phyloP scores from a whole-genome alignment of 768 basidiomycete genomes.

The Auricularia cornea region DNA sequence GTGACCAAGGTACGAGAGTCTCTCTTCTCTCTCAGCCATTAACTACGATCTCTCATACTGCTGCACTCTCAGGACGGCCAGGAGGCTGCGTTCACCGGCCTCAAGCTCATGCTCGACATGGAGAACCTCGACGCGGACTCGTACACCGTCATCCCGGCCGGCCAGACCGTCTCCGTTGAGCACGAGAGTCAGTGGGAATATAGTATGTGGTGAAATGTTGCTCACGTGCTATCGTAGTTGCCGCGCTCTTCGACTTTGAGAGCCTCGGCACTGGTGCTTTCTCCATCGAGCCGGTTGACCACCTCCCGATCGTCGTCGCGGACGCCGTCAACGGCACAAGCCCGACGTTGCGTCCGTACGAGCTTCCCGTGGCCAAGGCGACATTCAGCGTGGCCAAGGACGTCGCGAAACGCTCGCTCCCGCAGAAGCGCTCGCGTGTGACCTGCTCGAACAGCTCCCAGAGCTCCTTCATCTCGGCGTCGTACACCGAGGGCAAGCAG shows the following conservation, averaged over 20 bases:
- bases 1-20: constrained; percentile 23
- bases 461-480: constrained; percentile 34
- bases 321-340: constrained; percentile 4
- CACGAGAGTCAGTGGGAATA: constrained; percentile 26
- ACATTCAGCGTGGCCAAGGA: constrained; percentile 30
- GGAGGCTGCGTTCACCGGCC: constrained; percentile 34
- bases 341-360: constrained; percentile 14
- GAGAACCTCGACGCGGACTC: constrained; percentile 31
- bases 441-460: constrained; percentile 29
- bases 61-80: constrained; percentile 23
- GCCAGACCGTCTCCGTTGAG: constrained; percentile 30
- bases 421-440: constrained; percentile 30
- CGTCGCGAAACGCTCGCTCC: constrained; percentile 26
- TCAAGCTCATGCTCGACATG: constrained; percentile 29
- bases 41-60: neutral
- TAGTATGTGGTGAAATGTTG: neutral
- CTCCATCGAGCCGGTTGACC: constrained; percentile 31
- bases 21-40: neutral
- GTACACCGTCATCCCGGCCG: constrained; percentile 32
- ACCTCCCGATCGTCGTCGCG: constrained; percentile 28
- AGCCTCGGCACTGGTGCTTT: constrained; percentile 32
- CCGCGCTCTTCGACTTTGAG: constrained; percentile 35
- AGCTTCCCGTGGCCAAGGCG: constrained; percentile 20
- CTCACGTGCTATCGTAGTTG: constrained; percentile 20
- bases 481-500: constrained; percentile 35